Base-by-base conservation (phyloP, 2,329 filamentous ascomycete species). In the Beauveria australis region DNA sequence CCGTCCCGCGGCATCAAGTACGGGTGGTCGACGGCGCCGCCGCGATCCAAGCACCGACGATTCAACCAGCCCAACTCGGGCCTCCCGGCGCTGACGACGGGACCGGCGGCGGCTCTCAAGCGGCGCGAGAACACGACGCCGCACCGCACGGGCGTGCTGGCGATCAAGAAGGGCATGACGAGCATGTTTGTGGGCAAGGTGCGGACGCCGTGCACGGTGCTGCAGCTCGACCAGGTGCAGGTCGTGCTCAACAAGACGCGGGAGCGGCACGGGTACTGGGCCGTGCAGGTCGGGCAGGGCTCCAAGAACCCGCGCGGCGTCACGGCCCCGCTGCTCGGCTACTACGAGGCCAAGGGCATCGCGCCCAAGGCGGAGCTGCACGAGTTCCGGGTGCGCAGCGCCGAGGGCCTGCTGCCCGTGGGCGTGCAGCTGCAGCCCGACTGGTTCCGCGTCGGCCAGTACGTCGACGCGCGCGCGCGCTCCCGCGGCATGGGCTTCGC, bases 141-240 rank as follows among this genome's bases (percentile, higher is more conserved):
- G 1, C 69, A 86, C 47, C 89, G 94, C 30, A 87, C 92, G 2
- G 94, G 94, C 33, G 87, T 91, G 9, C 81, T 99, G 52, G 92
- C 89, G 14, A 82, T 87, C 72, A 99, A 99, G 78, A 93, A 92
- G 78, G 94, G 94, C 74, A 97, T 99, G 90, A 96, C 92, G 48
- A 92, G 89, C 63, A 77, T 97, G 65, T 97, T 89, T 81, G 87
- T 92, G 70, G 84, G 86, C 67, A 89, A 89, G 67, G 83, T 82
- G 65, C 87, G 93, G 65, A 89, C 87, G 62, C 82, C 92, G 22
- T 96, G 92, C 79, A 99, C 94, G 16, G 89, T 99, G 58, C 82
- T 99, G 61, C 92, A 97, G 78, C 81, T 99, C 68, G 94, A 99
- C 74, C 83, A 91, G 68, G 92, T 95, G 63, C 89, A 97, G 76